Base-by-base conservation (phyloP, 1,284 basidiomycete species). In the Apiotrichum sp. region DNA sequence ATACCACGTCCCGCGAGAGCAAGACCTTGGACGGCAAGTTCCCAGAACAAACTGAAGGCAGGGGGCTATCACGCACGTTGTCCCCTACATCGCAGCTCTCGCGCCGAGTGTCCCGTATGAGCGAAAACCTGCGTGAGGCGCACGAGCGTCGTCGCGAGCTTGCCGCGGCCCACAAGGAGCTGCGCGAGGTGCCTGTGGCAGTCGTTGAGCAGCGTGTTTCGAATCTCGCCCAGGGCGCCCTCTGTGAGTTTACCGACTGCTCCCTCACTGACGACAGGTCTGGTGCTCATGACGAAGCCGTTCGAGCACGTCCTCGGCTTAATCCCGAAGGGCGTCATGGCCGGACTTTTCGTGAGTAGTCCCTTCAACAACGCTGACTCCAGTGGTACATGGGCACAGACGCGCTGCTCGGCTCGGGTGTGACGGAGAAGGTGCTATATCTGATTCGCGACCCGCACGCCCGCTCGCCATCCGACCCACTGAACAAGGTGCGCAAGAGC, bases 151-250 rank as follows among this genome's bases (percentile, higher is more conserved):
- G 61, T 2, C 45, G 49, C 10, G 43, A 35, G 43, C 33, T 54
- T 6, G 44, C 53, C 34, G 61, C 65, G n/a, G 48, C 62, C n/a
- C 41, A 62, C 52, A 46, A 63, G 50, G 65, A 75, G 32, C 71
- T 75, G 48, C 76, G 77, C 47, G 86, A 91, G 66, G 80, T 86
- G 0, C 85, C 89, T 0, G 73, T 91, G 1, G 81, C 82, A 0
- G 88, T 93, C 0, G 88, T 95, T 1, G 91, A 96, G 70, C 91
- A 96, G 71, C 81, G 91, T 10, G 84, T 90, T 4, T 92, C 88
- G 9, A 93, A 93, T 71, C 80, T 95, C 14, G 85, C 84, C 0
- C 91, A 95, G 69, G 92, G 91, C 1, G 78, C 83, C 3, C 73
- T 93, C 3, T 89, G 87, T 73, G 57, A 65, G 80, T 89, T 22